A percentile compares a stretch with the other conserved stretches of the same genome.
Evolutionary conservation across 768 basidiomycete genomes (phyloP).

Genomic region (Lactarius hengduanensis): DNA sequence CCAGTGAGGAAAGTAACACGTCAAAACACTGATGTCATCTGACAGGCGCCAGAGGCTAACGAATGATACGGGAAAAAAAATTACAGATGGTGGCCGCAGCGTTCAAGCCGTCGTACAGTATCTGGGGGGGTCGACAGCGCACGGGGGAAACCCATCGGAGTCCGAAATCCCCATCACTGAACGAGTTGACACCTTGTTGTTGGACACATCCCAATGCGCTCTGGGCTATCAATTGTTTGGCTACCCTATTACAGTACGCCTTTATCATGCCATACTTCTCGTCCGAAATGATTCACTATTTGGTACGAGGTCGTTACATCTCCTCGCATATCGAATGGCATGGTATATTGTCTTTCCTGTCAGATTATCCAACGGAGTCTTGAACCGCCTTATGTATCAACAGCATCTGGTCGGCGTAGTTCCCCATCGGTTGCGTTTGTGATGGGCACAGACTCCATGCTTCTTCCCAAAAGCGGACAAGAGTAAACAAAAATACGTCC

Average conservation of each 20-base stretch:
- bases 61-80: neutral
- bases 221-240: too few relatives aligned
- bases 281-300: neutral
- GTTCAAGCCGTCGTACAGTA: neutral
- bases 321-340: neutral
- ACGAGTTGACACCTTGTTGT: too few relatives aligned
- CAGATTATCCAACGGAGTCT: neutral
- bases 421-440: neutral
- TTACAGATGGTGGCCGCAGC: neutral
- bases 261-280: too few relatives aligned
- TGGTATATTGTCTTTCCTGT: neutral
- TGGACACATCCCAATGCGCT: too few relatives aligned
- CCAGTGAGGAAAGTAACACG: too few relatives aligned
- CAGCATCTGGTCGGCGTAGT: neutral
- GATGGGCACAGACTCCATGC: neutral
- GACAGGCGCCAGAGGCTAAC: neutral
- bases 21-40: too few relatives aligned
- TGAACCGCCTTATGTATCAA: neutral
- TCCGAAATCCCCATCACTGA: neutral
- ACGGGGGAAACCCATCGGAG: neutral
- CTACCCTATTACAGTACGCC: too few relatives aligned
- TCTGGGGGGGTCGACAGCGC: neutral
- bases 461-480: neutral
- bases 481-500: neutral
- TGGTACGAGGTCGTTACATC: neutral